Evolutionary conservation across 2,329 filamentous ascomycete genomes (phyloP), one percentile per base, ranked within the genome.

Genomic region (Cladorrhinum sp.): DNA sequence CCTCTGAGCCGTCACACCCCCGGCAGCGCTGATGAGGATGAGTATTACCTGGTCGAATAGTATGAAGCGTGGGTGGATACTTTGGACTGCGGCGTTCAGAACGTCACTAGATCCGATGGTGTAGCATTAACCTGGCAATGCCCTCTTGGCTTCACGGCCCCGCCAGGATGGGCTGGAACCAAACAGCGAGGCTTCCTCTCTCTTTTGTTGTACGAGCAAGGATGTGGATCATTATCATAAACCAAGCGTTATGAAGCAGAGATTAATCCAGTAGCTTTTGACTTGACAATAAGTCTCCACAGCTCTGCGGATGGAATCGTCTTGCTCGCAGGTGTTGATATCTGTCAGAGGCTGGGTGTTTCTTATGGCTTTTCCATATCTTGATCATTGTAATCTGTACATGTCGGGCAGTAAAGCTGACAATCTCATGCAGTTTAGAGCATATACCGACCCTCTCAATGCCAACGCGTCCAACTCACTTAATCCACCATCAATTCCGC

Each of bases 401-500:
- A 36, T 36, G 3, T 18, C 23, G 18, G 16, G 14, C 23, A 51
- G 21, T 16, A 18, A 18, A n/a, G 28, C 62, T 62, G 53, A 60
- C 53, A 62, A 42, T 8, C 6, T 16, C n/a, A 46, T 39, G 23
- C 60, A 86, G 84, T 86, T 86, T 70, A 84, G 83, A 64, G 78
- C 82, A 16, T 86, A 85, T 66, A 83, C 82, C 39, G 82, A 85
- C 67, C 77, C 81, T 14, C 71, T 83, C 56, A 83, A 80, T 70
- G 75, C 74, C 10, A 79, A 75, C 60, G 73, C 67, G 68, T 75
- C 72, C 58, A 73, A 75, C 46, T 80, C 81, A 23, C 74, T 85
- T 67, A 80, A 81, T 60, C 84, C 82, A 52, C 85, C 83, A 1
- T 85, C 83, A 12, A 81, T 86, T 53, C 82, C 77, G 2, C 83